Evolutionary conservation across 148 eudicot genomes (phyloP).

Genomic region (Vaccinium macrocarpon): DNA sequence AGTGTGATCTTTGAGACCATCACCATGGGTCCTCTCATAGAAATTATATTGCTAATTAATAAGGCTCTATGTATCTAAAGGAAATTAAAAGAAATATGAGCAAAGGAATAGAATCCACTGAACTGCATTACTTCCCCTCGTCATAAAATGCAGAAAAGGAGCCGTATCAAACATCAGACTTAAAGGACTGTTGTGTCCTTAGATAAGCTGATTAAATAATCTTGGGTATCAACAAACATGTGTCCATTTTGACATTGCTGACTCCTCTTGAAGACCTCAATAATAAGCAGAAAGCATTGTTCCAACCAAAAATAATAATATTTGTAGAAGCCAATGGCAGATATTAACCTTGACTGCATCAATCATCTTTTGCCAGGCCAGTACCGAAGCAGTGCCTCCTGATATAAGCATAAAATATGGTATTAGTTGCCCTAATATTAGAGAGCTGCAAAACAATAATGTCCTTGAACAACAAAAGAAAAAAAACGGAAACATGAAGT

Average conservation of each 20-base stretch:
- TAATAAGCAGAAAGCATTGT: not conserved
- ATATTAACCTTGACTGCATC: conserved; percentile 43
- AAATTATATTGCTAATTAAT: not conserved
- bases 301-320: not conserved
- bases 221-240: not conserved
- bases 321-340: not conserved
- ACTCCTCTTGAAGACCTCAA: not conserved
- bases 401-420: conserved; percentile 10
- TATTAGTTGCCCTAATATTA: not conserved
- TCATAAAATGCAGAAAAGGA: not conserved
- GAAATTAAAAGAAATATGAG: conserved; percentile 4
- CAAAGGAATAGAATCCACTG: not conserved
- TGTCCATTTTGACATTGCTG: not conserved
- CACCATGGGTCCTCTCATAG: not conserved
- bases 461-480: not conserved
- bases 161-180: not conserved
- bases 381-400: conserved; percentile 11
- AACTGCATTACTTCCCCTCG: not conserved
- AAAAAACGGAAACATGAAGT: not conserved
- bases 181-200: not conserved
- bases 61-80: not conserved
- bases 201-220: not conserved
- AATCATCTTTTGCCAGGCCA: conserved; percentile 47
- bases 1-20: not conserved
- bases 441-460: not conserved